Evolutionary conservation across 2,329 filamentous ascomycete genomes (phyloP), one percentile per base, ranked within the genome.

Genomic region (Herpomyces periplanetae): DNA sequence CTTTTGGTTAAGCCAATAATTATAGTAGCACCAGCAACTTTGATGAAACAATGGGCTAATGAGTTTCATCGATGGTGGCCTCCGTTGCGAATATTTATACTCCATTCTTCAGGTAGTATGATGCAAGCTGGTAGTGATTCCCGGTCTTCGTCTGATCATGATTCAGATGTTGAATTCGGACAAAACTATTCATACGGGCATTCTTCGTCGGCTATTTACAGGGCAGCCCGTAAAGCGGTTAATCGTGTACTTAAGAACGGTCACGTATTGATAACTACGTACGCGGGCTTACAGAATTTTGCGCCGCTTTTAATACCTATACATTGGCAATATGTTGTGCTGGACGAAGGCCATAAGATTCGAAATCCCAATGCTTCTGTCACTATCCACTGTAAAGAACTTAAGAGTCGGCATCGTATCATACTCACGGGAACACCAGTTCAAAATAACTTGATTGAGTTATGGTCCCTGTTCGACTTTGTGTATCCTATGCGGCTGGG

Each of bases 11-110:
- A 68, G 23, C 80, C 80, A 1, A 58, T 84, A 16, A 68, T 96
- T 23, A 53, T 96, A 4, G 71, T 96, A 3, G 73, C 71, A 19
- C 80, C 80, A 2, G 75, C 75, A 3, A 96, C 80, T 0, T 63
- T 96, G 10, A 60, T 96, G 42, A 64, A 69, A 24, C 80, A 96
- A 35, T 96, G 80, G 80, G 80, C 88, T 6, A 85, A 84, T 26
- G 80, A 96, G 33, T 91, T 96, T 29, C 84, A 96, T 38, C 58
- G 62, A 6, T 96, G 84, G 84, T 96, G 84, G 84, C 80, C 80
- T n/a, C 62, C 80, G n/a, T 45, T 96, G 13, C 55, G 84, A 16
- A 80, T 96, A 3, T 85, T 73, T 0, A 91, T 96, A 25, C 37
- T 96, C 18, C 80, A 96, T 34, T 69, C 69, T 1, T 88, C 80